A percentile compares a stretch with the other conserved stretches of the same genome.
Conservation (phyloP, 768 basidiomycete genomes). For the Cystobasidium onofrii region DNA sequence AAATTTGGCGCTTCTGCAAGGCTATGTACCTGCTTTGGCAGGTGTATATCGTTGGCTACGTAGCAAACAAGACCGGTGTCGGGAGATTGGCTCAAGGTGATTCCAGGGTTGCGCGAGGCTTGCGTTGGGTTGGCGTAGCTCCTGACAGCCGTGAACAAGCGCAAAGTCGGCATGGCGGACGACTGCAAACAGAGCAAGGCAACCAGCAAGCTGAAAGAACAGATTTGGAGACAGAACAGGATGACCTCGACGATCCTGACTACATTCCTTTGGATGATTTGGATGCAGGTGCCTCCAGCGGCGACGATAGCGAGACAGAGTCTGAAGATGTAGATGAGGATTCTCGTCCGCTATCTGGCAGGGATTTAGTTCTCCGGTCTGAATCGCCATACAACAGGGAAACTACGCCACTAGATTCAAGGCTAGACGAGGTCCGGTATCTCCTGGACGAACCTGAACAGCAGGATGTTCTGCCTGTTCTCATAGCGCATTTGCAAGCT, state of each 20-base stretch:
- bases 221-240: neutral
- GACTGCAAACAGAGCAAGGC: neutral
- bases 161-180: neutral
- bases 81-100: conserved; percentile 2
- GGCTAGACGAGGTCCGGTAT: neutral
- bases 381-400: neutral
- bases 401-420: neutral
- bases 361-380: neutral
- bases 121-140: neutral
- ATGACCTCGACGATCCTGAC: neutral
- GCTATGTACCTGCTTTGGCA: conserved; percentile 9
- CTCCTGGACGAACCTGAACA: conserved; percentile 18
- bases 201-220: neutral
- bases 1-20: conserved; percentile 21
- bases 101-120: neutral
- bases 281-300: neutral
- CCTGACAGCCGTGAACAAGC: neutral
- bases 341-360: neutral
- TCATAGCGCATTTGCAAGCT: conserved; percentile 24
- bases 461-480: conserved; percentile 9
- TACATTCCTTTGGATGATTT: neutral
- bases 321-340: neutral
- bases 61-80: conserved; percentile 2
- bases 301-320: neutral
- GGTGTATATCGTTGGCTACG: conserved; percentile 9